Percentiles rank a stretch among this genome's conserved stretches.
Conservation (phyloP, 768 basidiomycete genomes). For the Suillus lakei region DNA sequence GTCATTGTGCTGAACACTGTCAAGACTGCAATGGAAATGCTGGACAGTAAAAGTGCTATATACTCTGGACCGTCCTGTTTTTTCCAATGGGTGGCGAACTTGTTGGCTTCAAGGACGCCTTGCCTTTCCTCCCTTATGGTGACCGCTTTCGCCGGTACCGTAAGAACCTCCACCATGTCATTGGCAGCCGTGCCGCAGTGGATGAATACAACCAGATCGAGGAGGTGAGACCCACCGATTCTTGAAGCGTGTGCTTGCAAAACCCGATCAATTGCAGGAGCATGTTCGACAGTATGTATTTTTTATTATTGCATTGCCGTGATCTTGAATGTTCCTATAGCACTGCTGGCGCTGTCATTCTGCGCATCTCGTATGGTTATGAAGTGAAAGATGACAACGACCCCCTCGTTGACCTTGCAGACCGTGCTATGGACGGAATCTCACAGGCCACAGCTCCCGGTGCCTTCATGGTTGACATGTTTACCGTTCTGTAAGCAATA, state of each 20-base stretch:
- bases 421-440: not conserved
- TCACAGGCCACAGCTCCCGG: not conserved
- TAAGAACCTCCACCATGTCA: conserved; percentile 42
- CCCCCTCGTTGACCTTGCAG: not conserved
- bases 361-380: not conserved
- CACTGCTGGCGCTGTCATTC: not conserved
- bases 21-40: not conserved
- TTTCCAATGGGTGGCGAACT: conserved; percentile 45
- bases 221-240: conserved; percentile 48
- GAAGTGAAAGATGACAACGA: not conserved
- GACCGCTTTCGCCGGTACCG: conserved; percentile 47
- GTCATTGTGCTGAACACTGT: not conserved
- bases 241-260: conserved; percentile 42
- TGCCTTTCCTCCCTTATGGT: conserved; percentile 45
- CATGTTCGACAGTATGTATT: conserved; percentile 46
- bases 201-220: conserved; percentile 38
- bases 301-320: not conserved
- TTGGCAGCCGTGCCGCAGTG: conserved; percentile 46
- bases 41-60: not conserved
- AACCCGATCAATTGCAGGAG: conserved; percentile 40
- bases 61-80: conserved; percentile 67
- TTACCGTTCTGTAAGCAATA: not conserved
- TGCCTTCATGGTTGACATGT: not conserved
- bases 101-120: conserved; percentile 36
- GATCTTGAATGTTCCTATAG: not conserved